Evolutionary conservation across 257 asterid species (phyloP).

Genomic region (Scutellaria baicalensis): DNA sequence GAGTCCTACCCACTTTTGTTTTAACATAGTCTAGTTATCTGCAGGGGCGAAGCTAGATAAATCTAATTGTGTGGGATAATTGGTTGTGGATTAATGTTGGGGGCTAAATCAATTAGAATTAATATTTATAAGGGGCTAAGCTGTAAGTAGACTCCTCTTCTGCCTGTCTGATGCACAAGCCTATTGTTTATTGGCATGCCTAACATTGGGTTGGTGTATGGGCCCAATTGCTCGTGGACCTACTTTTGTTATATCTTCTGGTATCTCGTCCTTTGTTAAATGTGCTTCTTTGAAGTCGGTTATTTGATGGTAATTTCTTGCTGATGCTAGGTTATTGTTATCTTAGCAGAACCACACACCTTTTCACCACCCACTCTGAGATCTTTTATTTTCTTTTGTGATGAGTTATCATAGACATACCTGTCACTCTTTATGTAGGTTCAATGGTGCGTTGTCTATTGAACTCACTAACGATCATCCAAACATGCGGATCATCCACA

Average conservation of each 20-base stretch:
- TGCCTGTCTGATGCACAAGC: neutral
- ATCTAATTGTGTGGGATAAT: too few species aligned
- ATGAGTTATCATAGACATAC: conserved; percentile 3
- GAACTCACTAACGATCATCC: conserved; percentile 83
- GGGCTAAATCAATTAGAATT: too few species aligned
- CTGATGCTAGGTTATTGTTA: neutral
- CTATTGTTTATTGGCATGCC: neutral
- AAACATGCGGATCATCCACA: conserved; percentile 86
- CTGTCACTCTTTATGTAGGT: conserved; percentile 49
- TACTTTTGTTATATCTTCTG: neutral
- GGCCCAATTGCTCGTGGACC: neutral
- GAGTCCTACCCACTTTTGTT: conserved; percentile 1
- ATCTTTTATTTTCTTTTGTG: neutral
- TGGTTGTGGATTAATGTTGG: too few species aligned
- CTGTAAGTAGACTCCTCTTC: too few species aligned
- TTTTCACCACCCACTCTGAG: neutral
- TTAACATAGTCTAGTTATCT: neutral
- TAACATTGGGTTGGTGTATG: neutral
- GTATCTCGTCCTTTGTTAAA: neutral
- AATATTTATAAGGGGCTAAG: too few species aligned
- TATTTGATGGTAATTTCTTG: neutral
- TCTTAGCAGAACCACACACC: neutral
- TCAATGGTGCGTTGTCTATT: conserved; percentile 77
- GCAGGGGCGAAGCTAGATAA: too few species aligned
- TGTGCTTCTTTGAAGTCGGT: neutral